Conservation (phyloP, 1,284 basidiomycete genomes). For the Thelephora terrestris region DNA sequence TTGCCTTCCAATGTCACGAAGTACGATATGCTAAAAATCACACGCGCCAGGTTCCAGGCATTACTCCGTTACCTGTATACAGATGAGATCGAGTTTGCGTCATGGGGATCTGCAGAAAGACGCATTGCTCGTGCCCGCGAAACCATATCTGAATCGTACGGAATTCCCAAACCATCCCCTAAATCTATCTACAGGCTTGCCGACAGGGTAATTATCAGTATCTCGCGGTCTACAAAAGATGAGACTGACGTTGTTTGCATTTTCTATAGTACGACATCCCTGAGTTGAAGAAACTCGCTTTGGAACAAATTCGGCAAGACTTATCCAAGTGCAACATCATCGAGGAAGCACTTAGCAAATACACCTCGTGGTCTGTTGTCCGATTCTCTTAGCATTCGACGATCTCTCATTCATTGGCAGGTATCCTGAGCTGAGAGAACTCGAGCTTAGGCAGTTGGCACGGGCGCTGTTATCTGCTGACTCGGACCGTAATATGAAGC, state of each 20-base stretch:
- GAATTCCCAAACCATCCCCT: too few relatives aligned
- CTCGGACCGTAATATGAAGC: not conserved
- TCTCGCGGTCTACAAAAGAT: not conserved
- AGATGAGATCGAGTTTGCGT: conserved; percentile 12
- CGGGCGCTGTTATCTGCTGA: not conserved
- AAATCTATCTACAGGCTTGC: not conserved
- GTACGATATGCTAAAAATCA: not conserved
- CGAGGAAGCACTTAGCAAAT: not conserved
- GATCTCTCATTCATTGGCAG: not conserved
- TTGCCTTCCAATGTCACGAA: not conserved
- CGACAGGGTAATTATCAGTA: not conserved
- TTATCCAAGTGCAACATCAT: not conserved
- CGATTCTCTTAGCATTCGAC: not conserved
- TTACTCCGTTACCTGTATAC: conserved; percentile 16
- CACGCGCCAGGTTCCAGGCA: conserved; percentile 11
- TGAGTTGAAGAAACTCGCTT: not conserved
- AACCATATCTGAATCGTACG: not conserved
- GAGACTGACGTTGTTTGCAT: not conserved
- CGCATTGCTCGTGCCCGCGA: not conserved
- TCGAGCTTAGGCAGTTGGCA: not conserved
- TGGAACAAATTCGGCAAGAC: not conserved
- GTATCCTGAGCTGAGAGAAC: not conserved
- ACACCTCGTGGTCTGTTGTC: not conserved
- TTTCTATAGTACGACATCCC: not conserved
- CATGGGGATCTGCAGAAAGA: conserved; percentile 10